phyloP scores from a whole-genome alignment of 306 rosid genomes.

The Lathyrus aphaca region DNA sequence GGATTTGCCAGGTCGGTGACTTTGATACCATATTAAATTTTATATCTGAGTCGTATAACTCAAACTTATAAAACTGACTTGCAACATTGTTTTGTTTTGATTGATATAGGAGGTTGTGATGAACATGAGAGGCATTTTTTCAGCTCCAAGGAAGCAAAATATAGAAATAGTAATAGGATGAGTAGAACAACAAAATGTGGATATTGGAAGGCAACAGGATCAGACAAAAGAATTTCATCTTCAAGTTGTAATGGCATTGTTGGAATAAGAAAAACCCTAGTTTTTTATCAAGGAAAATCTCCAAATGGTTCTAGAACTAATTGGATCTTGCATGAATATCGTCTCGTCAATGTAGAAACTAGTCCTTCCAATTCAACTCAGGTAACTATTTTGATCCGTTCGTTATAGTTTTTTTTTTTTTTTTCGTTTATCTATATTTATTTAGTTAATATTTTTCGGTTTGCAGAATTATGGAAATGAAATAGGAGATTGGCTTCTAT shows the following conservation, averaged over 20 bases:
- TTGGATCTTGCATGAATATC: constrained; percentile 88
- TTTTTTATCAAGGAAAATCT: constrained; percentile 63
- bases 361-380: constrained; percentile 35
- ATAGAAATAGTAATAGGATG: constrained; percentile 61
- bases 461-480: constrained; percentile 50
- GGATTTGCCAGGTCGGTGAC: constrained; percentile 73
- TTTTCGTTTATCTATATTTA: too few relatives aligned
- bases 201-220: constrained; percentile 83
- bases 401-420: too few relatives aligned
- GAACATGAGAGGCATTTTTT: constrained; percentile 73
- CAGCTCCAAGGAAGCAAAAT: constrained; percentile 63
- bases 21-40: neutral
- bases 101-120: constrained; percentile 53
- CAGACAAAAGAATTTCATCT: constrained; percentile 64
- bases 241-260: constrained; percentile 39
- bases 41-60: neutral
- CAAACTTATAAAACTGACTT: neutral
- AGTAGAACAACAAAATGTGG: constrained; percentile 76
- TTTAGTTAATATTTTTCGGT: neutral
- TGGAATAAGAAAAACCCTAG: constrained; percentile 75
- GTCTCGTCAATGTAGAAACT: constrained; percentile 48
- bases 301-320: constrained; percentile 60
- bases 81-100: neutral
- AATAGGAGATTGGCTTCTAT: constrained; percentile 75
- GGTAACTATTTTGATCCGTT: constrained; percentile 3